phyloP scores from a whole-genome alignment of 2,329 filamentous ascomycete species.

The Trichoderma cornu-damae region DNA sequence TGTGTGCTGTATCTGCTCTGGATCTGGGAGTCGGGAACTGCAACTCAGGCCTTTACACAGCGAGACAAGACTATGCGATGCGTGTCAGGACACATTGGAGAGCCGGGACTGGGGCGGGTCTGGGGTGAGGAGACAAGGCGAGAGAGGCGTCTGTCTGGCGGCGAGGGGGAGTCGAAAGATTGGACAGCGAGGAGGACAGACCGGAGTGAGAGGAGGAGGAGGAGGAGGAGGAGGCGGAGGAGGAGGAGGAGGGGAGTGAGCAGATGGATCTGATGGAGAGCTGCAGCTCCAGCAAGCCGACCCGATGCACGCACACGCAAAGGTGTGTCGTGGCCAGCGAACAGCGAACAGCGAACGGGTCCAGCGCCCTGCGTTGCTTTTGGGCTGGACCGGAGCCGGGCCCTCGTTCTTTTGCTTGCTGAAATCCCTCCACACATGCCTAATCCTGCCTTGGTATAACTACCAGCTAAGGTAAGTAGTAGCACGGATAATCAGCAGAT shows the following conservation, averaged over 20 bases:
- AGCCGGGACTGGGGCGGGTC: constrained; percentile 10
- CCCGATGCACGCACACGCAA: not conserved
- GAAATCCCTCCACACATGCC: not conserved
- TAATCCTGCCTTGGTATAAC: not conserved
- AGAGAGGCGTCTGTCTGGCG: constrained; percentile 2
- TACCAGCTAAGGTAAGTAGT: no score
- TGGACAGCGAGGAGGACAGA: not conserved
- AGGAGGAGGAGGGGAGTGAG: constrained; percentile 10
- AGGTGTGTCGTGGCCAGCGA: constrained; percentile 16
- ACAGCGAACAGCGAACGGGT: constrained; percentile 2
- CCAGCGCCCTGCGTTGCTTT: constrained; percentile 12
- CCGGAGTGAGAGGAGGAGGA: not conserved
- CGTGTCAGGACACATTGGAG: constrained; percentile 32
- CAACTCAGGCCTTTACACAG: constrained; percentile 24
- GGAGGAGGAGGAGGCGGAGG: constrained; percentile 5
- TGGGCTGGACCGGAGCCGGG: not conserved
- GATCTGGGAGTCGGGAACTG: constrained; percentile 21
- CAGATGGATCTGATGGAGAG: constrained; percentile 4
- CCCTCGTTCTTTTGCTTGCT: not conserved
- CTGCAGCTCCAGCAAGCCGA: constrained; percentile 1
- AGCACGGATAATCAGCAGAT: no score
- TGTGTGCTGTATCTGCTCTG: constrained; percentile 19
- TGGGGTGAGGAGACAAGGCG: constrained; percentile 17
- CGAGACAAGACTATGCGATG: constrained; percentile 27
- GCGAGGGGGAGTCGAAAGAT: not conserved